phyloP scores from a whole-genome alignment of 1,139 yeast genomes.

The Geotrichum armillariae region DNA sequence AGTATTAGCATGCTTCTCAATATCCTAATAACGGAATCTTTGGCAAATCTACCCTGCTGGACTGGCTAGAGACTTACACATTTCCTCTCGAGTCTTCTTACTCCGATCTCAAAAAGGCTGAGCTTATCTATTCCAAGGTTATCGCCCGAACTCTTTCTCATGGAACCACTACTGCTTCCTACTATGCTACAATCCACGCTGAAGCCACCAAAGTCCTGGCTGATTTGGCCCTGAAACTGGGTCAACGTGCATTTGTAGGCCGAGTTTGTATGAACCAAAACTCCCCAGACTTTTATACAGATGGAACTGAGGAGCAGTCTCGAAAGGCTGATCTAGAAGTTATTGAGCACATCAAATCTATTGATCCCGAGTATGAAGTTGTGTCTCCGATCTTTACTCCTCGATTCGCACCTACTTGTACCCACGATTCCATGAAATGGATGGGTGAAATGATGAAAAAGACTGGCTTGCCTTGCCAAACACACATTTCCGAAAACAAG shows the following conservation, averaged over 20 bases:
- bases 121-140: constrained; percentile 60
- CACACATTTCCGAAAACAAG: constrained; percentile 82
- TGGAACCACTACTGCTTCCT: constrained; percentile 93
- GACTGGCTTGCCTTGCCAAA: constrained; percentile 69
- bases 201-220: constrained; percentile 76
- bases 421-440: constrained; percentile 57
- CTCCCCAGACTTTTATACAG: constrained; percentile 69
- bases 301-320: constrained; percentile 56
- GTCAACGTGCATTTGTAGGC: constrained; percentile 90
- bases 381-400: constrained; percentile 84
- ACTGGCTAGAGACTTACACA: constrained; percentile 86
- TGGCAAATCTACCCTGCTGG: constrained; percentile 78
- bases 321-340: constrained; percentile 57
- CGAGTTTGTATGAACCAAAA: constrained; percentile 88
- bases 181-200: constrained; percentile 84
- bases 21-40: constrained; percentile 93
- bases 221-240: constrained; percentile 59
- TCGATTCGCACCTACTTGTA: constrained; percentile 90
- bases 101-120: constrained; percentile 54
- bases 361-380: constrained; percentile 52
- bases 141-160: constrained; percentile 63
- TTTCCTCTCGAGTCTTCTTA: constrained; percentile 79
- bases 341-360: constrained; percentile 52
- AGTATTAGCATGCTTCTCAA: constrained; percentile 89
- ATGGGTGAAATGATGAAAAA: constrained; percentile 59